Percentiles rank a stretch among this genome's conserved stretches.
Evolutionary conservation across 495 filamentous ascomycete genomes (phyloP).

Genomic region (Aspergillus leporis): DNA sequence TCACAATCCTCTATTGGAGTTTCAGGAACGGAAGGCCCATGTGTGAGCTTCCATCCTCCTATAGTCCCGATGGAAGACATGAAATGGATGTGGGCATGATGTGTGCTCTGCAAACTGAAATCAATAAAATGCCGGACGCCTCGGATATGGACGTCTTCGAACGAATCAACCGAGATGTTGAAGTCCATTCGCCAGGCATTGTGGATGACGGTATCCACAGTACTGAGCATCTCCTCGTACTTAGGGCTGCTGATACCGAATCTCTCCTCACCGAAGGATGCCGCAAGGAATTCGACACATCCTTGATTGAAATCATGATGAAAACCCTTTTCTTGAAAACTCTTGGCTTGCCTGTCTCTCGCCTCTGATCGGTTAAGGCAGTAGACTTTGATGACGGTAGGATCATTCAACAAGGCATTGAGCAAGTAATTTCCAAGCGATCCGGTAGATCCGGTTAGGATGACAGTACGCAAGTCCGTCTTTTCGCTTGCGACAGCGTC

Average conservation of each 20-base stretch:
- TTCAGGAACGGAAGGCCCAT: slow-evolving; percentile 44
- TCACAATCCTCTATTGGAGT: slow-evolving; percentile 39
- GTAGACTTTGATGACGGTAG: slow-evolving; percentile 46
- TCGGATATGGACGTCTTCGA: slow-evolving; percentile 52
- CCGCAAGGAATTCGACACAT: slow-evolving; percentile 48
- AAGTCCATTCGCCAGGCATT: slow-evolving; percentile 67
- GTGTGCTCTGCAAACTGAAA: slow-evolving; percentile 43
- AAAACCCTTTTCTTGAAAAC: slow-evolving; percentile 17
- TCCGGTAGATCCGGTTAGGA: slow-evolving; percentile 62
- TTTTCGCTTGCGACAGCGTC: not conserved
- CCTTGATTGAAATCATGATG: not conserved
- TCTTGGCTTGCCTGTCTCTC: slow-evolving; percentile 13
- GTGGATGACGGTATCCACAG: slow-evolving; percentile 56
- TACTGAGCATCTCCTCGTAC: slow-evolving; percentile 38
- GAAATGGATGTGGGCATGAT: slow-evolving; percentile 51
- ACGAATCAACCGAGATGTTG: slow-evolving; percentile 55
- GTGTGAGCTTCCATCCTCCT: slow-evolving; percentile 29
- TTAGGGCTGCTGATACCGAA: slow-evolving; percentile 43
- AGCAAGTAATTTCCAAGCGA: slow-evolving; percentile 59
- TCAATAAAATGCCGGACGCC: slow-evolving; percentile 51
- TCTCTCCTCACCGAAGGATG: slow-evolving; percentile 44
- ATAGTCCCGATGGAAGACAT: slow-evolving; percentile 53
- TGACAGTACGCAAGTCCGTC: slow-evolving; percentile 18
- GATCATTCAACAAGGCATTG: slow-evolving; percentile 35
- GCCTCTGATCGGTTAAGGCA: slow-evolving; percentile 55